Evolutionary conservation across 2,329 filamentous ascomycete genomes (phyloP), one percentile per base, ranked within the genome.

Genomic region (Zymoseptoria brevis): DNA sequence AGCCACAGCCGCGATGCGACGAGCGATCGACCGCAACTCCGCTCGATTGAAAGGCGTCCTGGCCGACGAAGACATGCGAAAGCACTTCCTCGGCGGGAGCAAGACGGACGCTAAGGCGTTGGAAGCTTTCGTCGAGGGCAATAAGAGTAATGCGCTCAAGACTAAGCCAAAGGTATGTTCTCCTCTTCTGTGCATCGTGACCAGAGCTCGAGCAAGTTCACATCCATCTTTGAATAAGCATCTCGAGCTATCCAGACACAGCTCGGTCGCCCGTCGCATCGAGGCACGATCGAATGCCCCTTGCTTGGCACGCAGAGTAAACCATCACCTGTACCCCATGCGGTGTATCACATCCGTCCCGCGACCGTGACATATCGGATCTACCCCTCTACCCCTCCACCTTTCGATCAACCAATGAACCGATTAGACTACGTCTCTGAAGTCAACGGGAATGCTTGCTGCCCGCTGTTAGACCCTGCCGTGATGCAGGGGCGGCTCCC

Each of bases 141-240:
- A 96, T 68, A 77, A 82, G 64, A 83, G 85, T 60, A 87, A 84
- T 62, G 90, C 90, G 13, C 78, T 96, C 55, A 96, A 95, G 79
- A 93, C 84, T 45, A 87, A 87, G 70, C 92, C 92, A 4, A 93
- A 92, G 84, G 90, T 90, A 73, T 72, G 81, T 76, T 52, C 30
- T 22, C 13, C 41, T 5, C 13, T 45, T 45, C 11, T 1, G 16
- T n/a, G 13, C 13, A 16, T 45, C 35, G 35, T 16, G 35, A n/a
- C 6, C 13, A 11, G 35, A n/a, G 35, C 13, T 11, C 11, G 11
- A 29, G 13, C 35, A 16, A 7, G 35, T n/a, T n/a, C 35, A n/a
- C 16, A n/a, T n/a, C 13, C 16, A 11, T 11, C 16, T 16, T 45
- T n/a, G 2, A 16, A 41, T 16, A 9, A 41, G 35, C 35, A 41